Evolutionary conservation across 371 early-diverging fungal genomes (phyloP).

Genomic region (Umbelopsis sp.): DNA sequence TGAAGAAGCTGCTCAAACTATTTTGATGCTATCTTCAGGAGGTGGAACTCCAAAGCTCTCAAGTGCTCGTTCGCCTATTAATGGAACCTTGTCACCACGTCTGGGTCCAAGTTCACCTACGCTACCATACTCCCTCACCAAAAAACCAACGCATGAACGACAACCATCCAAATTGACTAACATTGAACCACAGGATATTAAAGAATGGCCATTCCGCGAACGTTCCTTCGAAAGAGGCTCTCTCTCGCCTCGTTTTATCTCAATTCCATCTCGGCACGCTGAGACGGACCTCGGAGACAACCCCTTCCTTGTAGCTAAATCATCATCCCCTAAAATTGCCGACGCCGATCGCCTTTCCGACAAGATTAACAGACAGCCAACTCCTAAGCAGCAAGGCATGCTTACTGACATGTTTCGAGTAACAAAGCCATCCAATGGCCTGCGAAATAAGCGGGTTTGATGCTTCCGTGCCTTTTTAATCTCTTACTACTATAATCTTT

Average conservation of each 20-base stretch:
- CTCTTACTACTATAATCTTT: not conserved
- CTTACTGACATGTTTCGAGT: slow-evolving; percentile 3
- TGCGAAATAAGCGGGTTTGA: not conserved
- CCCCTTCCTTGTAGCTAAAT: slow-evolving; percentile 1
- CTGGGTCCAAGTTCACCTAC: not conserved
- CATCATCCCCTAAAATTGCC: not conserved
- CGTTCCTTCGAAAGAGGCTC: slow-evolving; percentile 1
- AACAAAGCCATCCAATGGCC: not conserved
- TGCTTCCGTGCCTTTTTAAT: not conserved
- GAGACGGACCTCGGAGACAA: slow-evolving; percentile 1
- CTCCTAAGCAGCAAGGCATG: not conserved
- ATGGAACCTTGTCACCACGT: not conserved
- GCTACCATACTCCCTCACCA: not conserved
- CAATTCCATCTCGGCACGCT: slow-evolving; percentile 4
- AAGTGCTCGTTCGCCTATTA: not conserved
- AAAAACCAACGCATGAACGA: not conserved
- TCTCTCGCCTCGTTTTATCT: not conserved
- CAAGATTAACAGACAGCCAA: not conserved
- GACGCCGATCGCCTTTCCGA: not conserved
- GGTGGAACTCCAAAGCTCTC: slow-evolving; percentile 12
- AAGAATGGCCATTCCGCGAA: slow-evolving; percentile 5
- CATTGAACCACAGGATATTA: not conserved
- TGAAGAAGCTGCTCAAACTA: slow-evolving; percentile 15
- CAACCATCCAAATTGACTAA: slow-evolving; percentile 10
- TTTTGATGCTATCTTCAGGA: slow-evolving; percentile 10